Evolutionary conservation across 148 eudicot genomes (phyloP).

Genomic region (Bassia scoparia): DNA sequence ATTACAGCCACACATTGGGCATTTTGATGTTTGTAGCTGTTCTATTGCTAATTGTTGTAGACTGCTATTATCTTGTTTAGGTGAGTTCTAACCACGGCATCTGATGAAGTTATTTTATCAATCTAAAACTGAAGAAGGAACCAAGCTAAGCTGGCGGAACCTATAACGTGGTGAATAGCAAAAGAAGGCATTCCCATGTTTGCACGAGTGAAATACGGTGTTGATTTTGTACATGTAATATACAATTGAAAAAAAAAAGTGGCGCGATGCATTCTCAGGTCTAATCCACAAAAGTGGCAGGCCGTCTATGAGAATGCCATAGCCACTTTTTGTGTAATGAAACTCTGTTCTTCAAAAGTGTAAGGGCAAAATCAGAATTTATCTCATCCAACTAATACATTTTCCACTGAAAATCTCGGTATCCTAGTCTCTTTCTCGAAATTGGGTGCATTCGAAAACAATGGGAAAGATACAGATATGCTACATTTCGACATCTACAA

Average conservation of each 20-base stretch:
- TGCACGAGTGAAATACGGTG: constrained; percentile 57
- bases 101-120: constrained; percentile 33
- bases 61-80: constrained; percentile 26
- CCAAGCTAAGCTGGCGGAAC: constrained; percentile 45
- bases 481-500: not conserved
- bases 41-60: constrained; percentile 37
- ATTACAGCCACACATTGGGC: constrained; percentile 36
- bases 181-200: constrained; percentile 45
- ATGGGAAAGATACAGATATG: not conserved
- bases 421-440: not conserved
- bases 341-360: constrained; percentile 48
- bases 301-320: constrained; percentile 55
- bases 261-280: constrained; percentile 60
- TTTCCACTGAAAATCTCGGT: constrained; percentile 27
- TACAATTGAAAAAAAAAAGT: constrained; percentile 38
- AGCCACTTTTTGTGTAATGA: constrained; percentile 49
- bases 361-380: constrained; percentile 39
- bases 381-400: constrained; percentile 31
- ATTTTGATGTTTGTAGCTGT: constrained; percentile 40
- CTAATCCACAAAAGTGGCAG: constrained; percentile 90
- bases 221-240: constrained; percentile 79
- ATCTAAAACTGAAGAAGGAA: constrained; percentile 21
- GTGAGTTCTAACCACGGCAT: constrained; percentile 30
- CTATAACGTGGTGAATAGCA: constrained; percentile 51
- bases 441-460: not conserved